Evolutionary conservation across 192 early-diverging fungal species (phyloP).

Genomic region (Coemansia sp.): DNA sequence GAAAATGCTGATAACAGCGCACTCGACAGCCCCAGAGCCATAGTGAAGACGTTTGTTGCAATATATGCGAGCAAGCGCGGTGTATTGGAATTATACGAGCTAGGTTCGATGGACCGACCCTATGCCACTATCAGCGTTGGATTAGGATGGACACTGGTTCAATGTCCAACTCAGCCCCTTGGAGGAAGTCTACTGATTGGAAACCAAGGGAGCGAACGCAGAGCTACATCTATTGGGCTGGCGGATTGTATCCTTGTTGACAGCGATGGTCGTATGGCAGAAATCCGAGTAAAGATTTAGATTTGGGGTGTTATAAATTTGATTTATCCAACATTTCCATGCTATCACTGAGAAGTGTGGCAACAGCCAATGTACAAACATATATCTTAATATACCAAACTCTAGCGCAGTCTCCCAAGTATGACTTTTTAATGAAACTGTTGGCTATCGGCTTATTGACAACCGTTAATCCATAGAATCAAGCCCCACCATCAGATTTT

Average conservation of each 20-base stretch:
- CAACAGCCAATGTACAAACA: no score
- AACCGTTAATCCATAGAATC: no score
- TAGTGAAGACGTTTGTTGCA: slow-evolving; percentile 26
- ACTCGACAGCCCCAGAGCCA: not conserved
- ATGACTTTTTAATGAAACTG: no score
- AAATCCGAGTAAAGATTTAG: slow-evolving; percentile 4
- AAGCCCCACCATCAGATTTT: no score
- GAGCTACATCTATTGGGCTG: slow-evolving; percentile 14
- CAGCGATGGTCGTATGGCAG: slow-evolving; percentile 21
- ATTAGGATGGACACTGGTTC: slow-evolving; percentile 32
- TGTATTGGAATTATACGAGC: slow-evolving; percentile 31
- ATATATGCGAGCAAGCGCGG: slow-evolving; percentile 33
- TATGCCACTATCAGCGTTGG: slow-evolving; percentile 33
- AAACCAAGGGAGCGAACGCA: slow-evolving; percentile 16
- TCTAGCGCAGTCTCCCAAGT: no score
- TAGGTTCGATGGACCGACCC: slow-evolving; percentile 22
- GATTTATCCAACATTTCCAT: no score
- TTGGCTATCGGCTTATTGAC: no score
- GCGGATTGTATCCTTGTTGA: slow-evolving; percentile 32
- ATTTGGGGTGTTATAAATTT: not conserved
- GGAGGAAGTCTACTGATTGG: slow-evolving; percentile 43
- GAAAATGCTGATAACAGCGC: not conserved
- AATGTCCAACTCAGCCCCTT: slow-evolving; percentile 47
- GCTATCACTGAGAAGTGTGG: no score
- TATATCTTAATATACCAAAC: no score